Base-by-base conservation (phyloP, 352 stramenopile species). In the Phytophthora aleatoria region DNA sequence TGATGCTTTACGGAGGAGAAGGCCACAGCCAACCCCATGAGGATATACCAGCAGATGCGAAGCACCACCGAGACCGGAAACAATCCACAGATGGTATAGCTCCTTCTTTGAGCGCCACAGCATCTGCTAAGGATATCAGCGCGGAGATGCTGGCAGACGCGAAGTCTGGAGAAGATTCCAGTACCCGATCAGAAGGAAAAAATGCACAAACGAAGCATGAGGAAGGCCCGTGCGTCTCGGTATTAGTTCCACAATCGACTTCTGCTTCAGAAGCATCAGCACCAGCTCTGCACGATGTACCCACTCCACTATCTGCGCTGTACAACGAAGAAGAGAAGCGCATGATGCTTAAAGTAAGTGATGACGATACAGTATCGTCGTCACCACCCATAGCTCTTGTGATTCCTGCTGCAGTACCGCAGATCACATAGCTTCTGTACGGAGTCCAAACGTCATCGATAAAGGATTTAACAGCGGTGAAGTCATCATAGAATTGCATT, bases 311-410 rank as follows among this genome's bases (percentile, higher is more conserved):
- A 13, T 74, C 83, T 5, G 85, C 82, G 7, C 67, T 93, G 3
- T 93, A 91, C 62, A 88, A 89, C 28, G 77, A 88, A 35, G 85
- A 93, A 64, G 85, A 93, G 41, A 85, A 83, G 33, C 50, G 45
- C 2, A 56, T 91, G 52, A 90, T 93, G 67, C 81, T 76, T 4
- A 69, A 77, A n/a, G 75, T 87, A 38, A 50, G 54, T 41, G 47
- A 52, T 3, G 49, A 57, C 5, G 35, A 39, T 8, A 12, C 54
- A 10, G 41, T 64, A 26, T 51, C 48, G 31, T 62, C 59, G 13
- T 73, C 66, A 15, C 60, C 66, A 24, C 43, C 54, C 9, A 51
- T 67, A 47, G 54, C 30, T 20, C 53, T 73, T 26, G 61, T 70
- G 26, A 66, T 67, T 9, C 45, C 62, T 57, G 63, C 67, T 26